phyloP scores from a whole-genome alignment of 768 basidiomycete genomes.

The Paxillus involutus region DNA sequence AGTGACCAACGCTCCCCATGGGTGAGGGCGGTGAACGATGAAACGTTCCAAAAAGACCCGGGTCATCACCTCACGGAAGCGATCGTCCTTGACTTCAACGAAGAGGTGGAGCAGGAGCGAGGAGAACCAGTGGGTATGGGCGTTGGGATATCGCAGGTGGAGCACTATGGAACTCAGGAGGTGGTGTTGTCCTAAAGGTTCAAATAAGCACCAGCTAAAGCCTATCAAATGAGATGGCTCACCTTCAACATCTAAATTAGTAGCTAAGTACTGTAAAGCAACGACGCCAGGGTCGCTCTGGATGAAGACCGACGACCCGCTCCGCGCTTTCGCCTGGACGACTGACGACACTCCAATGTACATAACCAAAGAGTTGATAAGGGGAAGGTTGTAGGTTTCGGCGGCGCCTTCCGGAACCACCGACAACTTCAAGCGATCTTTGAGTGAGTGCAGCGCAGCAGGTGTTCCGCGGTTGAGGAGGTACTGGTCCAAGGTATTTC shows the following conservation, averaged over 20 bases:
- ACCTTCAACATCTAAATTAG: conserved; percentile 92
- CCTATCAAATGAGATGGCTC: conserved; percentile 22
- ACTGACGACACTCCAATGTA: conserved; percentile 94
- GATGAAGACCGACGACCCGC: conserved; percentile 79
- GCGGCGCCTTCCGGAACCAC: conserved; percentile 43
- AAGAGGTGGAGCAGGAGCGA: conserved; percentile 88
- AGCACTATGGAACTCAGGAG: conserved; percentile 90
- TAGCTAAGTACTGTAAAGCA: conserved; percentile 78
- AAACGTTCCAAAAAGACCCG: conserved; percentile 92
- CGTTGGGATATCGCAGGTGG: conserved; percentile 96
- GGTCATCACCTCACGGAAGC: conserved; percentile 80
- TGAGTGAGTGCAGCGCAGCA: conserved; percentile 73
- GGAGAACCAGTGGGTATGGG: conserved; percentile 98
- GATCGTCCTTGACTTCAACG: conserved; percentile 71
- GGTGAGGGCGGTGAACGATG: conserved; percentile 92
- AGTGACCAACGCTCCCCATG: conserved; percentile 92
- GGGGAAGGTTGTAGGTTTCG: conserved; percentile 80
- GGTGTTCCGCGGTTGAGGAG: conserved; percentile 74
- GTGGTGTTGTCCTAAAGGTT: conserved; percentile 82
- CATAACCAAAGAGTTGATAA: conserved; percentile 94
- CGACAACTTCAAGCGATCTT: conserved; percentile 67
- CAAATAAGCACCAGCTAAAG: background rate
- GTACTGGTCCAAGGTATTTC: conserved; percentile 79
- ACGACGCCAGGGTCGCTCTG: conserved; percentile 82
- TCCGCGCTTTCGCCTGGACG: conserved; percentile 83